Evolutionary conservation across 2,329 filamentous ascomycete species (phyloP), one percentile per base, ranked within the genome.

Genomic region (Aspergillus uvarum): DNA sequence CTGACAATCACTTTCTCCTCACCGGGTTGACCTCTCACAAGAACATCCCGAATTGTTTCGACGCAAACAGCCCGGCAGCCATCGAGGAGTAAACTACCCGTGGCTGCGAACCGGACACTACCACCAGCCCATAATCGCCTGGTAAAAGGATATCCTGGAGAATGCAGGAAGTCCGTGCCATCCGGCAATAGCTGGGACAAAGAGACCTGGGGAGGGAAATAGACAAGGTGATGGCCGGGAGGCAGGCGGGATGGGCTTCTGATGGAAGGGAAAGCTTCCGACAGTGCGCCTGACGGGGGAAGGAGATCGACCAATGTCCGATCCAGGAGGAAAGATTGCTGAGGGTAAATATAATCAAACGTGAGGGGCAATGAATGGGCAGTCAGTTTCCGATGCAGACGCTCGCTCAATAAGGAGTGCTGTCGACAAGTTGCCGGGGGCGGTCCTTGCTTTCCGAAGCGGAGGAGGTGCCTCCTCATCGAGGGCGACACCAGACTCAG

Each of bases 61-160:
- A 77, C 67, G 55, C 80, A 82, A 14, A 76, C 75, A 14, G 77
- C 77, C 16, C 77, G 71, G 22, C 66, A 65, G 16, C 75, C 75
- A 59, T 77, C 65, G 8, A 78, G 67, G 32, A 64, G 47, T 21
- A 75, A 69, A 12, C 58, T 67, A 11, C 62, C 60, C 53, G 71
- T 63, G 19, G 65, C 62, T 32, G 73, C 60, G 66, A 90, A 90
- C 1, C 71, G 72, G 8, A 97, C 76, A 47, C 83, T 82, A 0
- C 94, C 95, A 32, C 93, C 92, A 14, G 91, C 91, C 95, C 95
- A 99, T 79, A 99, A 86, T 19, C 95, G 87, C 22, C 90, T 85
- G 54, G 82, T 82, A 72, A 90, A 96, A 1, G 87, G 87, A 4
- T 73, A 72, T 1, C 89, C 91, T 0, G 94, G 94, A 24, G 82